Base-by-base conservation (phyloP, 1,139 yeast genomes). In the Protomyces gravidus region DNA sequence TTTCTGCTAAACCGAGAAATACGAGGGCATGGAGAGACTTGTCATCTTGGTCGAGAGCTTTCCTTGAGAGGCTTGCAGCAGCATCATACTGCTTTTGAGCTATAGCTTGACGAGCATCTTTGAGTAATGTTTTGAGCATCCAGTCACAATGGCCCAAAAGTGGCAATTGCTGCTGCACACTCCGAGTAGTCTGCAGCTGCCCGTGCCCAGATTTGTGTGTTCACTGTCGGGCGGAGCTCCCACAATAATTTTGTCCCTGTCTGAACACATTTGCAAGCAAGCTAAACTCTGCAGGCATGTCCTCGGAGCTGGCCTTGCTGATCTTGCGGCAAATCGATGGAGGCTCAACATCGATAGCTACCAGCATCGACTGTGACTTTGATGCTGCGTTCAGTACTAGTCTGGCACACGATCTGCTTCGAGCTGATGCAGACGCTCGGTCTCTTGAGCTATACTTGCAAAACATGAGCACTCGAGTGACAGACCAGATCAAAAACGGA, bases 11-110 rank as follows among this genome's bases (percentile, higher is more conserved):
- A 2, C 88, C 94, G 59, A 76, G 65, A 32, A 77, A 67, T 2
- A 75, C 78, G 65, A 76, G 76, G 33, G 89, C 96, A 69, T 79
- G 80, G 71, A 83, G 86, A 68, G 81, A 81, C 5, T 76, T 65
- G 2, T 78, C 73, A 62, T 89, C 95, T 3, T 73, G 66, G 7
- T 75, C 76, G 19, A 86, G 70, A 15, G 42, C 1, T 80, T 83
- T 56, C 80, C 79, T 26, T 77, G 42, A 19, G 7, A 15, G 19
- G 21, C 17, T 36, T 15, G 19, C 42, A 9, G 60, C 58, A 33
- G 58, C 23, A 17, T 53, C 21, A 27, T 33, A 45, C 39, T 53
- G 46, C 27, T 53, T 53, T 46, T 53, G 51, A 21, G 28, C 36
- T 13, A 53, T 25, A 1, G 58, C 45, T 30, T 53, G 49, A 11